These are phyloP conservation scores for Gaertneriomyces sp. DNA, from an alignment of 192 early-diverging fungal species.

Conservation along the genomic window DNA sequence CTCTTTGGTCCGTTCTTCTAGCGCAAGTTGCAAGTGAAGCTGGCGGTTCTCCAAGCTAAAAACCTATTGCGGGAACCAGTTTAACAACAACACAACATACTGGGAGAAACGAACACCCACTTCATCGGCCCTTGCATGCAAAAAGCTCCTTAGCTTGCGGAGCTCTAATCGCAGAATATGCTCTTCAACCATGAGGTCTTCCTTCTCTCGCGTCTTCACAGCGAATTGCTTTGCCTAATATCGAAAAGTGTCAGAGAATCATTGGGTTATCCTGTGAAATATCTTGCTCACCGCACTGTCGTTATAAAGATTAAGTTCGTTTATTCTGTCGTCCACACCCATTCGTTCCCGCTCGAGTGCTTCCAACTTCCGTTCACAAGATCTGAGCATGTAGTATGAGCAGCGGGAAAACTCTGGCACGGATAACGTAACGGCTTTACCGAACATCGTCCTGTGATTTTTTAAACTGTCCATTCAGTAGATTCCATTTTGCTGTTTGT, in stretches of 20 bases:
- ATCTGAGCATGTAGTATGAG: slow-evolving; percentile 1
- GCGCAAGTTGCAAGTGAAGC: slow-evolving; percentile 50
- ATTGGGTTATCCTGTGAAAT: background rate
- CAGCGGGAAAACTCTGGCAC: background rate
- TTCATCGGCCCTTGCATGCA: slow-evolving; percentile 52
- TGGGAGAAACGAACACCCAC: slow-evolving; percentile 4
- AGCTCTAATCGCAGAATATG: slow-evolving; percentile 58
- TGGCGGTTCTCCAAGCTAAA: slow-evolving; percentile 52
- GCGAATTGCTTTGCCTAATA: slow-evolving; percentile 47
- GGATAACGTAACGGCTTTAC: slow-evolving; percentile 13
- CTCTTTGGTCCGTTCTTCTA: slow-evolving; percentile 60
- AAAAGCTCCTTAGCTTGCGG: slow-evolving; percentile 49
- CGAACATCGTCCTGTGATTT: slow-evolving; percentile 57
- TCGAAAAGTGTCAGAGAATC: background rate
- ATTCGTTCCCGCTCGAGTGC: slow-evolving; percentile 43
- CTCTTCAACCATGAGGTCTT: slow-evolving; percentile 61
- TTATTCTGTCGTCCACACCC: slow-evolving; percentile 42
- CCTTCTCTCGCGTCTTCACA: slow-evolving; percentile 51
- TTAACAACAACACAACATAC: background rate
- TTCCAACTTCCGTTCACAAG: slow-evolving; percentile 41
- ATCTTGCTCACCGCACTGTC: slow-evolving; percentile 47
- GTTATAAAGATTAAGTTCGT: slow-evolving; percentile 58
- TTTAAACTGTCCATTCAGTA: slow-evolving; percentile 56
- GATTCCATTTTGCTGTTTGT: slow-evolving; percentile 35
- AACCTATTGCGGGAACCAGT: slow-evolving; percentile 24